Evolutionary conservation across 2,329 filamentous ascomycete species (phyloP), one percentile per base, ranked within the genome.

Genomic region (Chrysoporthe puriensis): DNA sequence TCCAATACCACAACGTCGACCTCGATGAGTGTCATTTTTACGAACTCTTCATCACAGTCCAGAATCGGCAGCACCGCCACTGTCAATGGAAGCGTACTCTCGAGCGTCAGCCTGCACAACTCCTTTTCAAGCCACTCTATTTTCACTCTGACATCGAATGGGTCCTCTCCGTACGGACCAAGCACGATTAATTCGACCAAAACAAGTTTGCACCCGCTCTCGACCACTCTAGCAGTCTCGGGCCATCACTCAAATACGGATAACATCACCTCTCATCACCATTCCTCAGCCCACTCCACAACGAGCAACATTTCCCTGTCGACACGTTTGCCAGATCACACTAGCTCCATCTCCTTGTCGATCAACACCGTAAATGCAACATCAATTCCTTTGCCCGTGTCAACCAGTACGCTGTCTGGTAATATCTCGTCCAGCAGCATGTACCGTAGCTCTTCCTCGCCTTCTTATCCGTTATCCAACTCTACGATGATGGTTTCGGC

Each of bases 61-160:
- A 13, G 21, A 6, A 4, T 36, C 16, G 14, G 50, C 18, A 32
- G 1, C 9, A 43, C 42, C 2, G 42, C 5, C 36, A n/a, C 32
- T 9, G 21, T 18, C 16, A 48, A 26, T 34, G 42, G 54, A 9
- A 64, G 26, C 36, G 13, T 14, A 11, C 26, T 42, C 21, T n/a
- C 18, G 32, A 64, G 21, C 26, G 21, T 64, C 34, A 64, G 42
- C 32, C 16, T 64, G 40, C 63, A 59, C 54, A 64, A 59, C 32
- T 50, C 63, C 4, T 64, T 64, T 13, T 36, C 63, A 6, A 64
- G 52, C 21, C 62, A n/a, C 40, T 42, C 21, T 16, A 9, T 36
- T 18, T 44, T 52, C 26, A 46, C 62, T 32, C 16, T 21, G 36
- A 21, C 14, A 16, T 44, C 50, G 18, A 48, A 8, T 34, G 21